A percentile compares a stretch with the other conserved stretches of the same genome.
Conservation (phyloP, 441 rosid genomes). For the Manihot esculenta region DNA sequence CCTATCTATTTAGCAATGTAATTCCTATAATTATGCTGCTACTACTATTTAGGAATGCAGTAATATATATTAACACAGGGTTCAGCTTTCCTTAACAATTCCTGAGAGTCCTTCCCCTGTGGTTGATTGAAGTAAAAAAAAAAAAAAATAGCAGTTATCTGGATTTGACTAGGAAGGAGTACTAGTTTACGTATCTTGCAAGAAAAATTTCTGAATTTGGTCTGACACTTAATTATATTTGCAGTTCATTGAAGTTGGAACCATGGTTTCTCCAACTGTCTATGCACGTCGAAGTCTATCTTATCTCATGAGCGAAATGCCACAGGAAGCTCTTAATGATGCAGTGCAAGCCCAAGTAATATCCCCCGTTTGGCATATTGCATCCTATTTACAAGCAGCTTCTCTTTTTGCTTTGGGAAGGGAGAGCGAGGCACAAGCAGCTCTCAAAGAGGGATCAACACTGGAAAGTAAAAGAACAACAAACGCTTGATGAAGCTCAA, state of each 20-base stretch:
- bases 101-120: neutral
- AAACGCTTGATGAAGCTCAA: slow-evolving; percentile 16
- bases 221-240: slow-evolving; percentile 20
- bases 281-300: slow-evolving; percentile 72
- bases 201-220: no score
- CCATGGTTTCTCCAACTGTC: slow-evolving; percentile 77
- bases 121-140: neutral
- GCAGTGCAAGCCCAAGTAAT: slow-evolving; percentile 74
- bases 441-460: slow-evolving; percentile 65
- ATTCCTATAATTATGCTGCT: no score
- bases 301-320: slow-evolving; percentile 68
- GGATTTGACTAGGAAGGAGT: neutral
- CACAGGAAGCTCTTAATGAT: slow-evolving; percentile 64
- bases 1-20: no score
- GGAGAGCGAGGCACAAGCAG: slow-evolving; percentile 69
- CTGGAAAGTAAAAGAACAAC: slow-evolving; percentile 57
- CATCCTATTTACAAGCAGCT: slow-evolving; percentile 71
- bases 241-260: slow-evolving; percentile 79
- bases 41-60: no score
- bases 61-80: no score
- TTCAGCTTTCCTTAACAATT: no score
- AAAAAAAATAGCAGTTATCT: neutral
- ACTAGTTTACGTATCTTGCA: neutral
- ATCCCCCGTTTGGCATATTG: slow-evolving; percentile 77
- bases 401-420: slow-evolving; percentile 62